These are phyloP conservation scores for Solanum ossicruentum DNA, from an alignment of 257 asterid genomes.

Conservation along the genomic window DNA sequence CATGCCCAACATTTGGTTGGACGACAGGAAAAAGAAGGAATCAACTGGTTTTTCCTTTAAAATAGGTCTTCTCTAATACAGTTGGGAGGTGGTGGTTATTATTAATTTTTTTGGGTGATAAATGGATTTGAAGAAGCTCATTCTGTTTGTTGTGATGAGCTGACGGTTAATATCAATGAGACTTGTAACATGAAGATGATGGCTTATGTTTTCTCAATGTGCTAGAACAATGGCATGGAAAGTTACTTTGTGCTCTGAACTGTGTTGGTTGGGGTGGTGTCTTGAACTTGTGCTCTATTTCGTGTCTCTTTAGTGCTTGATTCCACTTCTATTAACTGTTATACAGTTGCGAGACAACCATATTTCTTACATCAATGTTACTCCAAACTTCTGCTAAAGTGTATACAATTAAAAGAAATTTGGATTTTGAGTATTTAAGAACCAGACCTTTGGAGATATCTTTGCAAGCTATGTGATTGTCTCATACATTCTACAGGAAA, in stretches of 20 bases:
- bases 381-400: not conserved
- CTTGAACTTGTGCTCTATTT: not conserved
- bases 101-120: not conserved
- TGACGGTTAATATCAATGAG: not conserved
- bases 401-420: not conserved
- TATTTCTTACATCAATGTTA: not conserved
- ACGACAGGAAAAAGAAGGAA: not conserved
- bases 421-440: not conserved
- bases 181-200: not conserved
- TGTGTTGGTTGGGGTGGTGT: not conserved
- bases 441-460: not conserved
- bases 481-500: conserved; percentile 22
- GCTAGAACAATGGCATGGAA: not conserved
- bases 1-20: not conserved
- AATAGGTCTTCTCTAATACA: not conserved
- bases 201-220: not conserved
- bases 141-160: not conserved
- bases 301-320: not conserved
- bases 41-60: not conserved
- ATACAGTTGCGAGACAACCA: not conserved
- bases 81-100: not conserved
- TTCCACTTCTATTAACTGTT: not conserved
- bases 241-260: not conserved
- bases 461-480: not conserved
- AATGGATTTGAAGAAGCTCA: not conserved